Conservation (phyloP, 2,329 filamentous ascomycete genomes). For the Alternaria sp. region DNA sequence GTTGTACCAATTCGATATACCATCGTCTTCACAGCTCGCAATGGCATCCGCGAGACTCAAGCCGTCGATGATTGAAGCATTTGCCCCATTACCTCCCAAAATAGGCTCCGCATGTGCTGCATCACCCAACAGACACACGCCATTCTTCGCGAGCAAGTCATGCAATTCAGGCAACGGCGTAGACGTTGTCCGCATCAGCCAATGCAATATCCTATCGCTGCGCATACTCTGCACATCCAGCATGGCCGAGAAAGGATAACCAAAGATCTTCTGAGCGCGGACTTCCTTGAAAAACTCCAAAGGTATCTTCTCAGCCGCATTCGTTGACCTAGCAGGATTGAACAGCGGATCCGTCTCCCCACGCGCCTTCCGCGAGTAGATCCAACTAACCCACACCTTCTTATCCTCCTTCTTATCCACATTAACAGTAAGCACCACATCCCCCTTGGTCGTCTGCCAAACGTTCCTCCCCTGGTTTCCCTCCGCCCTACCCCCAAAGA, state of each 20-base stretch:
- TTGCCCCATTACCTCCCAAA: conserved; percentile 50
- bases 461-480: conserved; percentile 9
- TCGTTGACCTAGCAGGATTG: conserved; percentile 39
- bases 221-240: conserved; percentile 42
- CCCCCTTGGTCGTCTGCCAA: conserved; percentile 27
- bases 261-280: conserved; percentile 25
- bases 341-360: conserved; percentile 40
- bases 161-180: conserved; percentile 27
- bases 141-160: conserved; percentile 4
- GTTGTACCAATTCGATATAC: not conserved
- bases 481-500: conserved; percentile 18
- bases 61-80: conserved; percentile 49
- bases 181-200: conserved; percentile 50
- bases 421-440: conserved; percentile 40
- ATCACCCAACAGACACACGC: conserved; percentile 43
- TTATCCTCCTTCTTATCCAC: conserved; percentile 32
- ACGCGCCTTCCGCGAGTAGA: conserved; percentile 46
- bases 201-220: conserved; percentile 47
- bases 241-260: conserved; percentile 38
- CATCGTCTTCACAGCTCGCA: not conserved
- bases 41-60: conserved; percentile 33
- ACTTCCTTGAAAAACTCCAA: conserved; percentile 47
- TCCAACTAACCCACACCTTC: conserved; percentile 47
- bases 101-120: conserved; percentile 51
- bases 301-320: conserved; percentile 44